Base-by-base conservation (phyloP, 1,139 yeast species). In the Suhomyces atakaporum region DNA sequence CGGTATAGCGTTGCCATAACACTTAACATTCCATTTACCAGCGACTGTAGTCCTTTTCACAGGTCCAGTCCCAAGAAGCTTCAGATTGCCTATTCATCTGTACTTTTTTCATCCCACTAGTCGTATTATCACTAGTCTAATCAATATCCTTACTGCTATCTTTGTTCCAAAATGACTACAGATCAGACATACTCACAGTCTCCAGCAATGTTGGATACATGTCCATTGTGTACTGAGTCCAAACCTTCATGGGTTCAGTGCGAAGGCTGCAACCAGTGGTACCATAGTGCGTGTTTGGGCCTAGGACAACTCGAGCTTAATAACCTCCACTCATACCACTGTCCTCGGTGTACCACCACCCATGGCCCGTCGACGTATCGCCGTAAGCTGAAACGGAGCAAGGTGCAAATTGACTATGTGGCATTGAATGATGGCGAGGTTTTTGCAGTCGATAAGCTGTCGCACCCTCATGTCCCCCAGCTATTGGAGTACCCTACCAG, bases 341-440 rank as follows among this genome's bases (percentile, higher is more conserved):
- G 94, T 51, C 47, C 54, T 0, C 40, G 47, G 1, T 84, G 92
- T 54, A 56, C 49, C 5, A 43, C 40, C 5, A 49, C 48, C 12
- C 59, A 69, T 35, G 88, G 88, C 0, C 78, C 81, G 0, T 75
- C 85, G 4, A 58, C 73, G 7, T 56, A 63, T 30, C 73, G 72
- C 37, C 64, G 94, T 22, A 71, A 71, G 14, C 84, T 85, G 44
- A 71, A 75, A 19, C 66, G 95, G 25, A 61, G 73, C 10, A 64
- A 67, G 29, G 61, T 69, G 7, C 67, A 69, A 33, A 74, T 88
- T 28, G 95, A 89, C 56, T 89, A 89, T 54, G 81, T 79, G 7
- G 95, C 96, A 0, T 62, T 89, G 48, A 78, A 89, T 53, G 84
- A 80, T 35, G 95, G 96, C 1, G 85, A 81, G 25, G 66, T 73